Evolutionary conservation across 169 alveolate genomes (phyloP), one percentile per base, ranked within the genome.

Genomic region (Plasmodium knowlesi): DNA sequence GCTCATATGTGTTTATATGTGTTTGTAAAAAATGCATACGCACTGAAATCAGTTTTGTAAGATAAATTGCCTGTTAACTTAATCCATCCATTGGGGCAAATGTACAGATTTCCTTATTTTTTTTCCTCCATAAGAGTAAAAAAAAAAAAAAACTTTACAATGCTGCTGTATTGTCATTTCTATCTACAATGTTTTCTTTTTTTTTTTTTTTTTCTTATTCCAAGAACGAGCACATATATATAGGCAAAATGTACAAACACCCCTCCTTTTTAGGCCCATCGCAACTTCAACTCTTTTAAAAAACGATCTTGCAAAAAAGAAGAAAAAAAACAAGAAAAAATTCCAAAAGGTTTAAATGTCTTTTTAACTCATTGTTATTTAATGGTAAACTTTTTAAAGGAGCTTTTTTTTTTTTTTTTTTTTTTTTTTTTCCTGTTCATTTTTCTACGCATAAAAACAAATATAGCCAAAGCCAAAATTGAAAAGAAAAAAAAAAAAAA

Each of bases 401-500:
- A 19, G 34, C 46, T 2, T 0, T 67, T 83, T 83, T 83, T 37
- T 53, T 67, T 32, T 3, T 32, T 32, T n/a, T 3, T 57, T n/a
- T 28, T 25, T 67, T 67, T 67, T 2, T n/a, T 67, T 67, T 67
- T 67, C 37, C 37, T 9, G 30, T 67, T 67, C 76, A 25, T 67
- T 28, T 67, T 67, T 67, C 46, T 9, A 25, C 28, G 61, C 16
- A 10, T 46, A 37, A 50, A 53, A 28, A 81, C 53, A 8, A 22
- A 81, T 46, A 81, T 25, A 81, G 70, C 10, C 57, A 81, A 28
- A 81, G 53, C 28, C 41, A 81, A 81, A 81, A 81, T 46, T 81
- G 61, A 46, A 28, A 53, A 46, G 28, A 22, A 46, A 12, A 81
- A 22, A 81, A 81, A 43, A n/a, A n/a, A n/a, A n/a, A n/a, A 46